A percentile compares a stretch with the other conserved stretches of the same genome.
Evolutionary conservation across 176 grass and related monocot genomes (phyloP).

Genomic region (Zizania latifolia): DNA sequence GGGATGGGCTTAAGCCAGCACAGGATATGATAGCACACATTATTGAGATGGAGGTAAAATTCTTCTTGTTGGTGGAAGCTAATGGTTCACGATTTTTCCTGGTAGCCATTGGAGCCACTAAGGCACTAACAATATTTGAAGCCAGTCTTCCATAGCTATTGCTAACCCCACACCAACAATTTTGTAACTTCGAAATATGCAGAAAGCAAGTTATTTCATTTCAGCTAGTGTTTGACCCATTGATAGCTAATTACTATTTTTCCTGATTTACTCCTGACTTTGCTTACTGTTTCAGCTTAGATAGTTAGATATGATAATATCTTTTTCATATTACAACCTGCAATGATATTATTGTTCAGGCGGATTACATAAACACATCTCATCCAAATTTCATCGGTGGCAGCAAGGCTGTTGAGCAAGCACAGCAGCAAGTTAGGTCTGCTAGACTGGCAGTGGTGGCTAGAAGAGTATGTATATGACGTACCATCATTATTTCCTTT

Average conservation of each 20-base stretch:
- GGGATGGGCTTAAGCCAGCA: constrained; percentile 88
- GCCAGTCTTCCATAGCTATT: neutral
- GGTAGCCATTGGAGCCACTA: neutral
- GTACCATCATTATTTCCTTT: neutral
- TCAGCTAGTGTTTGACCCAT: neutral
- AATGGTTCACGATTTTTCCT: neutral
- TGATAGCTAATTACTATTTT: neutral
- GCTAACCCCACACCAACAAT: neutral
- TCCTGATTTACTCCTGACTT: neutral
- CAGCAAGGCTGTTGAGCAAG: constrained; percentile 85
- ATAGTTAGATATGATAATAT: neutral
- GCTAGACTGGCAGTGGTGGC: constrained; percentile 43
- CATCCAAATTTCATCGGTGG: constrained; percentile 96
- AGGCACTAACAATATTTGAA: neutral
- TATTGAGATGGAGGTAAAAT: constrained; percentile 89
- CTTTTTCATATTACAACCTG: constrained; percentile 15
- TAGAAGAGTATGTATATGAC: constrained; percentile 64
- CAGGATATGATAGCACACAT: constrained; percentile 95
- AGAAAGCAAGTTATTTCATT: neutral
- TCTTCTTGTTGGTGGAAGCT: neutral
- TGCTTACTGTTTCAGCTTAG: no score
- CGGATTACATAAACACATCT: constrained; percentile 98
- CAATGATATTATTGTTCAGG: constrained; percentile 51
- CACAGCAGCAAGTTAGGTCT: constrained; percentile 83
- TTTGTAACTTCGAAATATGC: neutral